A percentile compares a stretch with the other conserved stretches of the same genome.
Conservation (phyloP, 305 asterid species). For the Fraxinus baroniana region DNA sequence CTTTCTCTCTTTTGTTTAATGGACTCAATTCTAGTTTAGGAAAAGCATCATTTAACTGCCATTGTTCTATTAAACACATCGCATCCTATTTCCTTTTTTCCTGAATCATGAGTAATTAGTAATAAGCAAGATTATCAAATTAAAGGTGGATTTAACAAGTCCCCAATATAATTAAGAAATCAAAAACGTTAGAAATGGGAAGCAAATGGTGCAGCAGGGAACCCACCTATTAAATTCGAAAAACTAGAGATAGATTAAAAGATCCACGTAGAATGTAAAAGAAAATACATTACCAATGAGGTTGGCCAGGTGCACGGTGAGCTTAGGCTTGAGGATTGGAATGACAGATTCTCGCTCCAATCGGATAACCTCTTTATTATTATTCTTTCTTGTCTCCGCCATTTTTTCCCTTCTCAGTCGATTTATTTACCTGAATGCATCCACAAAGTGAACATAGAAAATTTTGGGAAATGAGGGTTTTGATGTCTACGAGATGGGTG, state of each 20-base stretch:
- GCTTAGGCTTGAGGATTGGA: conserved; percentile 93
- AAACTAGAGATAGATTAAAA: neutral
- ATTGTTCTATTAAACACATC: neutral
- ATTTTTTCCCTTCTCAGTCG: conserved; percentile 6
- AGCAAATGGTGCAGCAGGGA: neutral
- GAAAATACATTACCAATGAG: conserved; percentile 61
- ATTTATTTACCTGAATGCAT: neutral
- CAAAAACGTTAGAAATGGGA: neutral
- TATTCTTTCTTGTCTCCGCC: conserved; percentile 6
- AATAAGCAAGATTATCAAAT: neutral
- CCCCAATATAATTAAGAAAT: neutral
- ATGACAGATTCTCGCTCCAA: conserved; percentile 90
- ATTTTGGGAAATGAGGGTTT: neutral
- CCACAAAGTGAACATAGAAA: neutral
- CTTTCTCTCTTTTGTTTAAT: neutral
- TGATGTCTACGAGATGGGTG: neutral
- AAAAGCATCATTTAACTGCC: neutral
- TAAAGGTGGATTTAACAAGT: neutral
- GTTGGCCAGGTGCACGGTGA: conserved; percentile 79
- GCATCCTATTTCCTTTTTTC: neutral
- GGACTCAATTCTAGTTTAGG: neutral
- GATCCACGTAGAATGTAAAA: neutral
- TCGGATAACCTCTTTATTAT: conserved; percentile 69
- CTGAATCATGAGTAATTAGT: neutral
- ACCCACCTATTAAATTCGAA: neutral